Base-by-base conservation (phyloP, 768 basidiomycete species). In the Leccinellum albellum region DNA sequence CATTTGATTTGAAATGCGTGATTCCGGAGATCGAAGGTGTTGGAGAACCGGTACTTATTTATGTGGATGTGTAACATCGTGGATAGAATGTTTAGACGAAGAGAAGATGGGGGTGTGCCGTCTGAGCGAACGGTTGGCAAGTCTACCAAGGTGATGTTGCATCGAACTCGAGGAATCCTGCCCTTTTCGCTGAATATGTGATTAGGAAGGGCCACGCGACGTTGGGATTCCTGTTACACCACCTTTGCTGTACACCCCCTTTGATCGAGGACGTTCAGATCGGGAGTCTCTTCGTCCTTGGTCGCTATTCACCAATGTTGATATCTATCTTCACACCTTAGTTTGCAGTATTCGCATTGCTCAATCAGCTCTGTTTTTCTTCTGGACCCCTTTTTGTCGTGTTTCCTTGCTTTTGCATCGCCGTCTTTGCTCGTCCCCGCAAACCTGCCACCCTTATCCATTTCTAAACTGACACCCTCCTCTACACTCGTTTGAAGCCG, bases 1-100 rank as follows among this genome's bases (percentile, higher is more conserved):
- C 95, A 31, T 98, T 98, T 67, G 97, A 98, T 76, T 83, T 98
- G 63, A 98, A 98, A 83, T 98, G 95, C 70, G 93, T 95, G 64
- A 95, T 98, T 64, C 94, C 95, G 26, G 96, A 98, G 77, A 97
- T 98, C 63, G 92, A 94, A 70, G 91, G 93, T 48, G 91, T 95
- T 26, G 97, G 96, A 54, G 95, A 98, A 73, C 97, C 97, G 26
- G 82, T 98, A 64, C 78, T 98, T 67, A 84, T 98, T 62, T 98
- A 97, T 76, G 86, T 97, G 69, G 93, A 92, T 73, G 72, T 73
- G 67, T 72, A 72, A 73, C 60, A 56, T 60, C 58, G 67, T 66
- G 69, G 64, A 63, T 70, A 64, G 51, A 61, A 54, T 61, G 61
- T 62, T 60, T 58, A 56, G 57, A 57, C 53, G 58, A 60, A 35